Percentiles rank a stretch among this genome's conserved stretches.
Evolutionary conservation across 2,329 filamentous ascomycete species (phyloP).

Genomic region (Chrysoporthe cubensis): DNA sequence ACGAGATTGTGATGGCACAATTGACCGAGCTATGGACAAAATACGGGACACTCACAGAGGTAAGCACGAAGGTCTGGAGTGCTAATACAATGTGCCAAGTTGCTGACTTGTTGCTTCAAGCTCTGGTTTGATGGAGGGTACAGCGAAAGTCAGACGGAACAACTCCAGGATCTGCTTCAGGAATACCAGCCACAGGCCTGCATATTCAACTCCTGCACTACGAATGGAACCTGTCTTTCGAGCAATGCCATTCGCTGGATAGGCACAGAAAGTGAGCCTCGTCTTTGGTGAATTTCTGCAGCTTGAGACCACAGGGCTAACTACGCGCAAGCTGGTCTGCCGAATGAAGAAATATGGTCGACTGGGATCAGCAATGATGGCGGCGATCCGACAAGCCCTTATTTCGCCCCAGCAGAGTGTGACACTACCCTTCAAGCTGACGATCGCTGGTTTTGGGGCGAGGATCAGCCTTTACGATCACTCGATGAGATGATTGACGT

Average conservation of each 20-base stretch:
- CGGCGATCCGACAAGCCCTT: conserved; percentile 32
- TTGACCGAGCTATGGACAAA: conserved; percentile 34
- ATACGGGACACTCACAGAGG: conserved; percentile 34
- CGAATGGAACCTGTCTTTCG: conserved; percentile 32
- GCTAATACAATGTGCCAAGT: neutral
- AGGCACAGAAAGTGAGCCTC: conserved; percentile 30
- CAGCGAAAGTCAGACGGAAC: conserved; percentile 31
- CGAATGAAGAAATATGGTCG: conserved; percentile 35
- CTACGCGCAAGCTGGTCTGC: conserved; percentile 23
- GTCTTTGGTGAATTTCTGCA: neutral
- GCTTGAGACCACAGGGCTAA: neutral
- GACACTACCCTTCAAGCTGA: conserved; percentile 34
- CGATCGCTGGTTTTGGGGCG: conserved; percentile 35
- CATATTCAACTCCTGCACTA: conserved; percentile 34
- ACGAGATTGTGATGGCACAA: conserved; percentile 34
- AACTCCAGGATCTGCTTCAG: conserved; percentile 31
- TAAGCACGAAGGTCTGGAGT: conserved; percentile 4
- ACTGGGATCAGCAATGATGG: conserved; percentile 32
- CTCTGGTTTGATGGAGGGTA: conserved; percentile 37
- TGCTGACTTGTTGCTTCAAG: conserved; percentile 21
- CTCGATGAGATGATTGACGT: conserved; percentile 34
- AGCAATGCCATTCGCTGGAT: conserved; percentile 33
- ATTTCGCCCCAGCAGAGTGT: conserved; percentile 33
- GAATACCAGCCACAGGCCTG: conserved; percentile 32
- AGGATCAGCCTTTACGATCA: conserved; percentile 31